Conservation (phyloP, 192 early-diverging fungal genomes). For the Chytriomyces hyalinus region DNA sequence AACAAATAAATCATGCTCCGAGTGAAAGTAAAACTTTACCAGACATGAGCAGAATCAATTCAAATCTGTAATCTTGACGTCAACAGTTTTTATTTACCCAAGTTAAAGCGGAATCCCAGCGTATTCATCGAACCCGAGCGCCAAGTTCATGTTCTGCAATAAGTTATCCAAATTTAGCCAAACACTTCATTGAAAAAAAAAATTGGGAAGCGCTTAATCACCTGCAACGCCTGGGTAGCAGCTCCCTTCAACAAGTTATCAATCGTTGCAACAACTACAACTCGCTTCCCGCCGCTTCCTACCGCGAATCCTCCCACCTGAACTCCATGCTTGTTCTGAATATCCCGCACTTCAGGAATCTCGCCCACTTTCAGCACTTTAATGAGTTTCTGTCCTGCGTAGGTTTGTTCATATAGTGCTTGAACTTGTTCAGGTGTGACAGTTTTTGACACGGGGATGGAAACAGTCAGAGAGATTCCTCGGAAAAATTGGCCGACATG, state of each 20-base stretch:
- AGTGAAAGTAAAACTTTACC: too few species aligned
- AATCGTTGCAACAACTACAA: slow-evolving; percentile 88
- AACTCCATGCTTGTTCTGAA: slow-evolving; percentile 86
- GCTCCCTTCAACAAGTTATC: slow-evolving; percentile 99
- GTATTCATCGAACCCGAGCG: slow-evolving; percentile 86
- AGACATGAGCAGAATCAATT: too few species aligned
- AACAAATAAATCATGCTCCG: too few species aligned
- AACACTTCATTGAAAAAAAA: not conserved
- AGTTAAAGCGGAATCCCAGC: slow-evolving; percentile 76
- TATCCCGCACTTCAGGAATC: slow-evolving; percentile 87
- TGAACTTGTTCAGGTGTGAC: slow-evolving; percentile 76
- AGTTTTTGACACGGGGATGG: slow-evolving; percentile 81
- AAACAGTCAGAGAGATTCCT: slow-evolving; percentile 91
- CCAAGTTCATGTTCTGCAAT: slow-evolving; percentile 85
- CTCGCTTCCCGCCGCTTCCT: slow-evolving; percentile 70
- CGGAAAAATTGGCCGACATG: slow-evolving; percentile 94
- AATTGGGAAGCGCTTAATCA: slow-evolving; percentile 28
- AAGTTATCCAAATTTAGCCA: not conserved
- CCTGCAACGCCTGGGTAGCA: slow-evolving; percentile 96
- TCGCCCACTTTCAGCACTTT: slow-evolving; percentile 69
- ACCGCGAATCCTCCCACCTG: slow-evolving; percentile 94
- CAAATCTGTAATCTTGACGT: too few species aligned
- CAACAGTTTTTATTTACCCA: too few species aligned
- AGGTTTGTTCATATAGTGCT: slow-evolving; percentile 73
- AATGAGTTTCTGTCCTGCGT: slow-evolving; percentile 81